Conservation (phyloP, 2,329 filamentous ascomycete species). For the Trichoderma sp. region DNA sequence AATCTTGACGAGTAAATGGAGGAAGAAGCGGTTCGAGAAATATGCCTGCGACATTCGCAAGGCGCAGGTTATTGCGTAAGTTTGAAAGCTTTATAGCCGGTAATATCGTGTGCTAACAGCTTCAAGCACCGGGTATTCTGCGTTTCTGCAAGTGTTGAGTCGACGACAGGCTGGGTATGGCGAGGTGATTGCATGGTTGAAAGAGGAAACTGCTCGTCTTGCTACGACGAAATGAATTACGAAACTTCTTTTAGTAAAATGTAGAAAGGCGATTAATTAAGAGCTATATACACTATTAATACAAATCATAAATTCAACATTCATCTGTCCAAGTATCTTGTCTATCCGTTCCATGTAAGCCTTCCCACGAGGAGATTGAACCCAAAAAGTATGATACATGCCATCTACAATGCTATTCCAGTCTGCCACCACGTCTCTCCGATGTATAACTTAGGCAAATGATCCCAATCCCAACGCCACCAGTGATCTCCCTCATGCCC, state of each 20-base stretch:
- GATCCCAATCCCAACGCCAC: conserved; percentile 63
- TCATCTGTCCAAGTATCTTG: neutral
- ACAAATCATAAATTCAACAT: too few relatives aligned
- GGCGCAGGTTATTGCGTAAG: conserved; percentile 61
- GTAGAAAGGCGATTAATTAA: rapidly evolving
- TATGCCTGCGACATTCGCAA: conserved; percentile 61
- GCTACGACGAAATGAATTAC: neutral
- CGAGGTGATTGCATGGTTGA: conserved; percentile 67
- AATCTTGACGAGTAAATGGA: conserved; percentile 58
- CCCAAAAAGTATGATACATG: neutral
- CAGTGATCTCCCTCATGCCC: conserved; percentile 60
- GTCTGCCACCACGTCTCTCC: conserved; percentile 62
- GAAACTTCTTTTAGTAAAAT: neutral
- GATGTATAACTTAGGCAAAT: conserved; percentile 54
- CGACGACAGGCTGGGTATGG: conserved; percentile 70
- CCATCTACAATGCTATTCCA: conserved; percentile 33
- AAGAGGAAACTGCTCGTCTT: conserved; percentile 43
- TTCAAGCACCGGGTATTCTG: conserved; percentile 62
- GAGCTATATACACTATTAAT: neutral
- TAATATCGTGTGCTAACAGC: conserved; percentile 18
- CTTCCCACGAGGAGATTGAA: neutral
- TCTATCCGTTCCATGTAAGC: neutral
- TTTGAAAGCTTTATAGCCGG: conserved; percentile 23
- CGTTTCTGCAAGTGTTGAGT: conserved; percentile 66
- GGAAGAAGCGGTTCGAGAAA: conserved; percentile 44